These are phyloP conservation scores for Phaeomoniella chlamydospora DNA, from an alignment of 2,329 filamentous ascomycete genomes.

Conservation along the genomic window DNA sequence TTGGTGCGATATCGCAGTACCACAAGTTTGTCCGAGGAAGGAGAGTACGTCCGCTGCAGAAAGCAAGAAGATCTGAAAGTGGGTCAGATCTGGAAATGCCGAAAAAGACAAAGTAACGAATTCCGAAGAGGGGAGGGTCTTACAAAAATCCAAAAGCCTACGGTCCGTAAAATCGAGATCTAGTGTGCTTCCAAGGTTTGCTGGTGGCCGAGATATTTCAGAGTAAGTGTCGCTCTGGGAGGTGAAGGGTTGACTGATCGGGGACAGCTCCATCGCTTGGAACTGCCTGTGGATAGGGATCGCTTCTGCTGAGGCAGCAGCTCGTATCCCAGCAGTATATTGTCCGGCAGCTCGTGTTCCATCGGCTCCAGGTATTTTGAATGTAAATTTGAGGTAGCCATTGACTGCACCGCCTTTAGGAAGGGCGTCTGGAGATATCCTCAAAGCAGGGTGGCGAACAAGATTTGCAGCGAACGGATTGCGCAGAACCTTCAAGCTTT, in stretches of 20 bases:
- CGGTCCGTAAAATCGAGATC: constrained; percentile 1
- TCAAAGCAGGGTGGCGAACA: too few species aligned
- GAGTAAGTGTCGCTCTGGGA: too few species aligned
- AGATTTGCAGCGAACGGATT: too few species aligned
- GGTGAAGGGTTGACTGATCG: too few species aligned
- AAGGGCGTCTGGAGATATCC: too few species aligned
- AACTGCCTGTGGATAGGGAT: neutral
- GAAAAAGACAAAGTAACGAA: too few species aligned
- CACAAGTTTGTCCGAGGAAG: constrained; percentile 5
- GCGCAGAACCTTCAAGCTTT: too few species aligned
- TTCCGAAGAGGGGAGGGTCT: too few species aligned
- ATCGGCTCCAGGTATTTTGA: neutral
- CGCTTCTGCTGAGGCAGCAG: neutral
- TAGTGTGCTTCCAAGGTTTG: neutral
- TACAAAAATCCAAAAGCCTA: constrained; percentile 1
- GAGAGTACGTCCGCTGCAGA: constrained; percentile 5
- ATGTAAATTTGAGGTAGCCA: constrained; percentile 5
- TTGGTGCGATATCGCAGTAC: constrained; percentile 4
- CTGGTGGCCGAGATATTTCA: too few species aligned
- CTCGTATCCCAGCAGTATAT: too few species aligned
- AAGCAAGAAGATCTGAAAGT: constrained; percentile 4
- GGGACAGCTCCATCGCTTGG: neutral
- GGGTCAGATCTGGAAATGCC: too few species aligned
- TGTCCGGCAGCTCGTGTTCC: neutral
- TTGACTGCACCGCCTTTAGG: constrained; percentile 17